These are phyloP conservation scores for Suillus subalutaceus DNA, from an alignment of 768 basidiomycete species.

Conservation along the genomic window DNA sequence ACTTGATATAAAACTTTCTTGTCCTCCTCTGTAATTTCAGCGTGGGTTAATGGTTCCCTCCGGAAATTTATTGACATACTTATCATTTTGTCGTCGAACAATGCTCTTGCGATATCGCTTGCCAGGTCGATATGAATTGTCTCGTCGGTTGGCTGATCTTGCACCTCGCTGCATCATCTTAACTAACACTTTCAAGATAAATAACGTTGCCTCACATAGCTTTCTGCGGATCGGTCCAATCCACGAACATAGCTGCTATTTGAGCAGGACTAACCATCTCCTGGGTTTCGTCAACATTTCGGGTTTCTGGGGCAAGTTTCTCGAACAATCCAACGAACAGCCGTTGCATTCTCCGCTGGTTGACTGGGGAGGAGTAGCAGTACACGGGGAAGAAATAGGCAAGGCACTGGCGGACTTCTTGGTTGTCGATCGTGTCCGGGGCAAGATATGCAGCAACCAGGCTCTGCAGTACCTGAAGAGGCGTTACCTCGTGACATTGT, in stretches of 20 bases:
- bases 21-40: conserved; percentile 49
- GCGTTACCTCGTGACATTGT: not conserved
- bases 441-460: conserved; percentile 71
- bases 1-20: conserved; percentile 67
- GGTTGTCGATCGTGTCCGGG: conserved; percentile 79
- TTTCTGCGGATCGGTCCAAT: conserved; percentile 88
- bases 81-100: conserved; percentile 51
- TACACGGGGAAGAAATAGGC: conserved; percentile 87
- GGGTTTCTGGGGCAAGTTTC: conserved; percentile 56
- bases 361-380: conserved; percentile 74
- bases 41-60: not conserved
- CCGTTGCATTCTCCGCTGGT: conserved; percentile 75
- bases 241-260: conserved; percentile 77
- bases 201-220: conserved; percentile 48
- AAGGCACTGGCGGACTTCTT: conserved; percentile 82
- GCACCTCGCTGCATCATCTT: conserved; percentile 38
- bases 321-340: conserved; percentile 73
- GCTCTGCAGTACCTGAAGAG: conserved; percentile 46
- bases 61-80: conserved; percentile 44
- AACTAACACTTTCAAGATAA: not conserved
- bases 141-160: conserved; percentile 41
- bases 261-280: conserved; percentile 75
- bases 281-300: conserved; percentile 70
- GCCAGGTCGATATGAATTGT: conserved; percentile 60
- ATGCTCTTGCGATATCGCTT: conserved; percentile 48